Conservation (phyloP, 2,329 filamentous ascomycete species). For the Cryphonectria parasitica region DNA sequence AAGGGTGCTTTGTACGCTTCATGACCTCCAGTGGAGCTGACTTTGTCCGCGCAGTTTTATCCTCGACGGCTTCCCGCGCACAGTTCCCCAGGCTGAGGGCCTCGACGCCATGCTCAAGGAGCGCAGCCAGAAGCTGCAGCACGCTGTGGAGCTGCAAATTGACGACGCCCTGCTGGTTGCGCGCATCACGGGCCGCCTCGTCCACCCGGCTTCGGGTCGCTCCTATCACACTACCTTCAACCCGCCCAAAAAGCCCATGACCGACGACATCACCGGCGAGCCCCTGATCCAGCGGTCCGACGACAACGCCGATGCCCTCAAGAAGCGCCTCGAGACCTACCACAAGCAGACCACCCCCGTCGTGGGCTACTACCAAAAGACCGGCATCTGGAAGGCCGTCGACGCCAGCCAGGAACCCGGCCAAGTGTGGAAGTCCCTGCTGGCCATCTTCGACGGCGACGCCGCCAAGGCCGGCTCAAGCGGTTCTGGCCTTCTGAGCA, state of each 20-base stretch:
- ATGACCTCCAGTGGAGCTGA: slow-evolving; percentile 29
- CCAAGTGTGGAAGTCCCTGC: slow-evolving; percentile 91
- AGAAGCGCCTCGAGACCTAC: slow-evolving; percentile 93
- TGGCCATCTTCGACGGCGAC: slow-evolving; percentile 78
- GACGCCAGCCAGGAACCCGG: slow-evolving; percentile 96
- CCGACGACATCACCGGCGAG: slow-evolving; percentile 95
- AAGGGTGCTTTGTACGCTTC: neutral
- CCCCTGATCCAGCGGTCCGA: slow-evolving; percentile 94
- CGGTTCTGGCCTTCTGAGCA: slow-evolving; percentile 48
- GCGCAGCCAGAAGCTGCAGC: slow-evolving; percentile 83
- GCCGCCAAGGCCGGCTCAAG: slow-evolving; percentile 50
- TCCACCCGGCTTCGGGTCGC: slow-evolving; percentile 94
- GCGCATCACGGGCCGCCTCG: slow-evolving; percentile 92
- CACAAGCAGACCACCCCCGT: slow-evolving; percentile 93
- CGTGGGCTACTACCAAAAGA: slow-evolving; percentile 95
- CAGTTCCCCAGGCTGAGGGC: slow-evolving; percentile 91
- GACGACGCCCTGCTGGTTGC: slow-evolving; percentile 92
- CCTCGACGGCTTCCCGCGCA: slow-evolving; percentile 97
- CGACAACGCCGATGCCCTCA: slow-evolving; percentile 93
- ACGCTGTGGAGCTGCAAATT: slow-evolving; percentile 95
- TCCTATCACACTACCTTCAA: slow-evolving; percentile 99
- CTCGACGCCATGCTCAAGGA: slow-evolving; percentile 87
- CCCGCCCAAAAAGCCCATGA: slow-evolving; percentile 92
- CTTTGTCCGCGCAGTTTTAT: slow-evolving; percentile 74
- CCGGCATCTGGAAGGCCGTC: slow-evolving; percentile 93